Evolutionary conservation across 225 moss, liverwort and hornwort species (phyloP), one percentile per base, ranked within the genome.

Genomic region (Thuidium tamariscinum): DNA sequence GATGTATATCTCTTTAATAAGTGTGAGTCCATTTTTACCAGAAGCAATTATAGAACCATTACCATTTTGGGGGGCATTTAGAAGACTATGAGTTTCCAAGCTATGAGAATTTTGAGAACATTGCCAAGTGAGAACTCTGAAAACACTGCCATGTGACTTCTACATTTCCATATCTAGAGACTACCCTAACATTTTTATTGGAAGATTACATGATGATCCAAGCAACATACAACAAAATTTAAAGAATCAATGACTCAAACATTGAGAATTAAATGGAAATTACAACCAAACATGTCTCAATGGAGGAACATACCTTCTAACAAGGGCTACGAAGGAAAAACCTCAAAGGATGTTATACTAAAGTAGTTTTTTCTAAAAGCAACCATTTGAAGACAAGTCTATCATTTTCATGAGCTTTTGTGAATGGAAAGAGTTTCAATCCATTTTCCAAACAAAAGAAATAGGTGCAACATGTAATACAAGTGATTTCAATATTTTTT

Each of bases 171-270:
- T 39, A 44, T 72, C 17, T 29, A 10, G 0, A 1, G 17, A 29
- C 0, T 17, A 0, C 0, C 0, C 1, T 1, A 1, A 1, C 4
- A 11, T 29, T 15, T 41, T 26, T 3, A 42, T 26, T 8, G 5
- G 9, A 69, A 69, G 26, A 41, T 15, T 15, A 14, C 2, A 2
- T 16, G 0, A 30, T 7, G 30, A 32, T 1, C 30, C 6, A 72
- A 4, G 4, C 0, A 0, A 0, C 19, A 10, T 1, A 30, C 7
- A 18, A 3, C 19, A 48, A 2, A 72, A 46, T 30, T 3, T 10
- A 72, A 17, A 46, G 11, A 48, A 30, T 72, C 2, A 10, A 0
- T 5, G 17, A 46, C 4, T 46, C 1, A 30, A 46, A 6, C 3
- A 71, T 71, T 46, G 18, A 11, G 1, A 72, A 73, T 48, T 46